Percentiles rank a stretch among this genome's conserved stretches.
Conservation (phyloP, 768 basidiomycete genomes). For the Boletus insuetus region DNA sequence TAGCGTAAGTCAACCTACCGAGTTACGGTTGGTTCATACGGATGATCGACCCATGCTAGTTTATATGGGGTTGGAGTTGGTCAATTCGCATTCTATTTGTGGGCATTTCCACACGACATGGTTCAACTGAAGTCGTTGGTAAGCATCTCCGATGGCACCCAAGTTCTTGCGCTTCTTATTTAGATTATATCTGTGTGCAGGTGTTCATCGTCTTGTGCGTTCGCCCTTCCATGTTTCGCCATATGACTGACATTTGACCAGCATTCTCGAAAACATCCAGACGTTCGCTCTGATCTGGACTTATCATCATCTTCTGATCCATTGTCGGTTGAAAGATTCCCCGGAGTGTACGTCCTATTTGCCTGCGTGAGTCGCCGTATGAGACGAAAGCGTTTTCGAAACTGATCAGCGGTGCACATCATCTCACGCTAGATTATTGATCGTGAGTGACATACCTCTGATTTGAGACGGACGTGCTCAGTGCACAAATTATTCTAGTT, state of each 20-base stretch:
- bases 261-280: slow-evolving; percentile 6
- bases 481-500: background rate
- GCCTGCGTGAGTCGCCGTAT: slow-evolving; percentile 3
- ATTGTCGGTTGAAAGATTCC: slow-evolving; percentile 4
- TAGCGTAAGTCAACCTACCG: slow-evolving; percentile 8
- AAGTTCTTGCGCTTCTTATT: background rate
- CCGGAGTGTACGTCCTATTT: background rate
- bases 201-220: slow-evolving; percentile 11
- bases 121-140: slow-evolving; percentile 13
- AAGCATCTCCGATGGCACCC: background rate
- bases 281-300: background rate
- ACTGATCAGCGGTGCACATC: background rate
- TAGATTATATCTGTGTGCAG: background rate
- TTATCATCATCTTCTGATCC: slow-evolving; percentile 4
- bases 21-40: background rate
- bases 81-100: slow-evolving; percentile 19
- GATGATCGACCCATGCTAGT: slow-evolving; percentile 3
- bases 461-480: background rate
- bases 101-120: slow-evolving; percentile 16
- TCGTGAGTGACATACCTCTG: background rate
- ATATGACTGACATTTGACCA: background rate
- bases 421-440: background rate
- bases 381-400: background rate
- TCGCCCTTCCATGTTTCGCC: too few species aligned
- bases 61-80: slow-evolving; percentile 18